Evolutionary conservation across 805 yeast species (phyloP), one percentile per base, ranked within the genome.

Genomic region (Myxozyma sirexii): DNA sequence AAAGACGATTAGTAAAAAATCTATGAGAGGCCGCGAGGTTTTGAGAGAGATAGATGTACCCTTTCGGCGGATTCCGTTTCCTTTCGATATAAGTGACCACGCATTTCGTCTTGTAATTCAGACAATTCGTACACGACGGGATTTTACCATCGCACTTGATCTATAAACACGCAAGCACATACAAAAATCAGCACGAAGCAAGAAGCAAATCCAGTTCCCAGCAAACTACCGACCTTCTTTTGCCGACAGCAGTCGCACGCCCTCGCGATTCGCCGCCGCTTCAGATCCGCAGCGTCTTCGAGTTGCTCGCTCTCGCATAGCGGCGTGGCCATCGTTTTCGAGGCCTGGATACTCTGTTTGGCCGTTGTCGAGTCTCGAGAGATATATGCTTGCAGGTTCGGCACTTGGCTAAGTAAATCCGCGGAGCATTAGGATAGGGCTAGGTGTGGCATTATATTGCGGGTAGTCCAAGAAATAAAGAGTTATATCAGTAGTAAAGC

Each of bases 161-260:
- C 68, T 62, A n/a, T 3, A 10, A 15, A 4, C 15, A 17, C 17
- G 7, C 27, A 41, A n/a, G 23, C n/a, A 8, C n/a, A 26, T 19
- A 13, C 17, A 8, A 23, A 5, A 19, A 33, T 15, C 19, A 19
- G 27, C 35, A 13, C 12, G 21, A 19, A 27, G 37, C 44, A 23
- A 49, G 23, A 1, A 27, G 26, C 1, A 38, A 4, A 12, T 2
- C 19, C 38, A 24, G 29, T 17, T 4, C 6, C 23, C 21, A 21
- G 6, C 10, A 37, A 26, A 19, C 15, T 24, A 47, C 42, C 10
- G 7, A 61, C 66, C 59, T 77, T 77, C 61, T 77, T 71, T 46
- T 72, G 75, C n/a, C 79, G 74, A 54, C 84, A 80, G 38, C 71
- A 74, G 63, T 80, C 82, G 67, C 83, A 80, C 4, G 83, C 83